Evolutionary conservation across 2,329 filamentous ascomycete species (phyloP).

Genomic region (Emydomyces testavorans): DNA sequence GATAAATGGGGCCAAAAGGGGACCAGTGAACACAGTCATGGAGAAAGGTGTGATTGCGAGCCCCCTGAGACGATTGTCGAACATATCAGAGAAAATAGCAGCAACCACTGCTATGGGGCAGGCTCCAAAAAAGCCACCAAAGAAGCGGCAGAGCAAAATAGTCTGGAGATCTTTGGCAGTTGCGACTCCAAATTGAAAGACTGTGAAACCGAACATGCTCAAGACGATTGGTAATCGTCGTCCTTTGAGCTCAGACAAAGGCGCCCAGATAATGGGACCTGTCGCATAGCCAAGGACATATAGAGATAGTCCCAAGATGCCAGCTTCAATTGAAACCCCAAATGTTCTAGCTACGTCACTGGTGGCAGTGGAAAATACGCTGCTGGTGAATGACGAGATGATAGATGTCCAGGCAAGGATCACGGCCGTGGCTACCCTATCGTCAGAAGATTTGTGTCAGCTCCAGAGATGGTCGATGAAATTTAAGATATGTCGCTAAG

Average conservation of each 20-base stretch:
- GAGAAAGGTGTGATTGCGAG: constrained; percentile 41
- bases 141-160: constrained; percentile 43
- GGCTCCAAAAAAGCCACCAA: constrained; percentile 43
- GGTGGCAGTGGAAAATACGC: constrained; percentile 61
- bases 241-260: constrained; percentile 42
- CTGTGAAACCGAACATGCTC: constrained; percentile 40
- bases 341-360: constrained; percentile 46
- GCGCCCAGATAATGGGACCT: constrained; percentile 42
- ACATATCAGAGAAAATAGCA: constrained; percentile 48
- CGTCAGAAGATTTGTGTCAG: not conserved
- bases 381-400: constrained; percentile 44
- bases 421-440: constrained; percentile 15
- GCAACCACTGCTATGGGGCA: constrained; percentile 44
- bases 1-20: constrained; percentile 44
- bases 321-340: constrained; percentile 40
- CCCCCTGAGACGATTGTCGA: constrained; percentile 38
- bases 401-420: constrained; percentile 41
- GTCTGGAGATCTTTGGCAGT: constrained; percentile 44
- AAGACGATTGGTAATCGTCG: constrained; percentile 40
- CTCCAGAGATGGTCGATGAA: not conserved
- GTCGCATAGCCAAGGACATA: constrained; percentile 40
- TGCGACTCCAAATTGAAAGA: constrained; percentile 42
- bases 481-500: not conserved
- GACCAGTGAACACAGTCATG: constrained; percentile 43
- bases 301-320: constrained; percentile 31